Evolutionary conservation across 1,284 basidiomycete genomes (phyloP).

Genomic region (Trametes versicolor): DNA sequence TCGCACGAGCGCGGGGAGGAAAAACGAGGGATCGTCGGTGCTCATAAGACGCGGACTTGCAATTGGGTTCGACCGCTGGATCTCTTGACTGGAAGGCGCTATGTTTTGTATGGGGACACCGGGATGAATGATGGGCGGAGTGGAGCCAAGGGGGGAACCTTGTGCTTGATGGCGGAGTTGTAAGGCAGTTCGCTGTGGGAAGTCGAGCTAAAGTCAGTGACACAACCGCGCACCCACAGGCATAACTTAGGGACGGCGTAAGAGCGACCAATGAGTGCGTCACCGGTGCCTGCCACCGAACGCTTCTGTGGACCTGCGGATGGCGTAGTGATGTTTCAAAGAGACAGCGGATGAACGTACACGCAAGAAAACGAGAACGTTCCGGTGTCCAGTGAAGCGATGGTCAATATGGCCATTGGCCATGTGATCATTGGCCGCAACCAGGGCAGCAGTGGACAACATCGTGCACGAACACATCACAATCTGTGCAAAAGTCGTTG

Average conservation of each 20-base stretch:
- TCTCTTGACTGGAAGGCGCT: constrained; percentile 2
- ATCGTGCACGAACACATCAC: constrained; percentile 72
- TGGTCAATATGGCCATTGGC: constrained; percentile 41
- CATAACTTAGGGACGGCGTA: background rate
- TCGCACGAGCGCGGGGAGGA: background rate
- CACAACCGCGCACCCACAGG: constrained; percentile 4
- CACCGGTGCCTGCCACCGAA: background rate
- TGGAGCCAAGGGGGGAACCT: background rate
- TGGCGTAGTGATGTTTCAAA: background rate
- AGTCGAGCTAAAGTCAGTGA: constrained; percentile 8
- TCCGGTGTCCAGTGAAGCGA: background rate
- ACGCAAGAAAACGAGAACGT: background rate
- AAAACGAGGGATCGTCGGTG: background rate
- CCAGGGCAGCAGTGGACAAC: constrained; percentile 69
- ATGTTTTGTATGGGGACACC: background rate
- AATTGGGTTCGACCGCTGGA: background rate
- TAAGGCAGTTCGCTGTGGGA: background rate
- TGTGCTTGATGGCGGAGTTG: background rate
- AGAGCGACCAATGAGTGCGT: background rate
- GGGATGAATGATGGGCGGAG: background rate
- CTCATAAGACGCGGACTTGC: background rate
- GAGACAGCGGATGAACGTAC: background rate
- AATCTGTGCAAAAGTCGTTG: constrained; percentile 69
- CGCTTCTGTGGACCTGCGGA: background rate
- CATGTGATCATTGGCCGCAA: constrained; percentile 51